A percentile compares a stretch with the other conserved stretches of the same genome.
Evolutionary conservation across 2,329 filamentous ascomycete species (phyloP).

Genomic region (Phaeoacremonium minimum): DNA sequence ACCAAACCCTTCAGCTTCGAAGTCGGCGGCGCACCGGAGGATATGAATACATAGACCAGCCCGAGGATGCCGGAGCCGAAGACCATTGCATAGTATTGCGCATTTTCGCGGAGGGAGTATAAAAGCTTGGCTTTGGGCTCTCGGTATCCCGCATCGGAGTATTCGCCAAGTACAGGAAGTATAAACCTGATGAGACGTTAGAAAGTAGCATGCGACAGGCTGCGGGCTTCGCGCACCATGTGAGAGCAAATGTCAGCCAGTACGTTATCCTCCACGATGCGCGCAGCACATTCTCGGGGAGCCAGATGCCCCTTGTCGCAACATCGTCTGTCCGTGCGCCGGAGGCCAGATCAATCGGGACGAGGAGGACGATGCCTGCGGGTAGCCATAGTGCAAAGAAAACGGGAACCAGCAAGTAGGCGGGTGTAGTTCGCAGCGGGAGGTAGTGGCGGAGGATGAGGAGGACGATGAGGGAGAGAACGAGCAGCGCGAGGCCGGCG

Average conservation of each 20-base stretch:
- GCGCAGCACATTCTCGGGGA: slow-evolving; percentile 71
- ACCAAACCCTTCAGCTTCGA: slow-evolving; percentile 79
- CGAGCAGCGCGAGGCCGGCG: slow-evolving; percentile 64
- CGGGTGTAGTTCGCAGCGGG: slow-evolving; percentile 83
- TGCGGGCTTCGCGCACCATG: slow-evolving; percentile 59
- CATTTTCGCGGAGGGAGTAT: slow-evolving; percentile 84
- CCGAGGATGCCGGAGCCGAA: slow-evolving; percentile 67
- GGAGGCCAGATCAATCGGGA: slow-evolving; percentile 93
- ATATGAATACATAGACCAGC: slow-evolving; percentile 77
- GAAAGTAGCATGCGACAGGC: background rate
- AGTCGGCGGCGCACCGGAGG: slow-evolving; percentile 66
- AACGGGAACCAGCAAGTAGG: slow-evolving; percentile 84
- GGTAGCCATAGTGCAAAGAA: slow-evolving; percentile 95
- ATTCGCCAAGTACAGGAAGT: slow-evolving; percentile 88
- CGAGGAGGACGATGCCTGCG: slow-evolving; percentile 83
- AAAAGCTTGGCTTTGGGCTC: slow-evolving; percentile 76
- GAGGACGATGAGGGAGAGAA: slow-evolving; percentile 73
- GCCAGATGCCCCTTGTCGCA: slow-evolving; percentile 76
- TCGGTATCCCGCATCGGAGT: slow-evolving; percentile 88
- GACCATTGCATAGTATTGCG: slow-evolving; percentile 80
- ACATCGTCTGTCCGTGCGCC: slow-evolving; percentile 70
- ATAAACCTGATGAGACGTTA: slow-evolving; percentile 63
- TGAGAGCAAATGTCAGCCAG: slow-evolving; percentile 93
- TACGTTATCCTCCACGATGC: slow-evolving; percentile 94
- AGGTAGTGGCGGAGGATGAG: slow-evolving; percentile 86